Conservation (phyloP, 2,329 filamentous ascomycete genomes). For the Phoma herbarum region DNA sequence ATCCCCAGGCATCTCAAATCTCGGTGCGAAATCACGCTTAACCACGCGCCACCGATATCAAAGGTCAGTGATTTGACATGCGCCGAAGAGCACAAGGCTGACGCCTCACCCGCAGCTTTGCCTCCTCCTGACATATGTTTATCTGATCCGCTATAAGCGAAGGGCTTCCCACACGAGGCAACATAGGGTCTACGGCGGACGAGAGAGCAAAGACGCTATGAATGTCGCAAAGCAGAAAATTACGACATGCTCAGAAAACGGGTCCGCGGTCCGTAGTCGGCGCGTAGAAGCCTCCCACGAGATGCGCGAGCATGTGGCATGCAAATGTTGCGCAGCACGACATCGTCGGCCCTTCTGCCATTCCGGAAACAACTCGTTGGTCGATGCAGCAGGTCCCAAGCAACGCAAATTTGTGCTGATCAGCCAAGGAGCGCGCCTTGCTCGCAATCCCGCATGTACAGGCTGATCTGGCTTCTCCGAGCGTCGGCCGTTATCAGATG, state of each 20-base stretch:
- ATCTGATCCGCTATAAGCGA: constrained; percentile 41
- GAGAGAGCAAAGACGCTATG: neutral
- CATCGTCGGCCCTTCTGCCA: constrained; percentile 21
- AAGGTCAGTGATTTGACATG: neutral
- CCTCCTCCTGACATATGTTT: constrained; percentile 27
- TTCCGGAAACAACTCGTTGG: constrained; percentile 15
- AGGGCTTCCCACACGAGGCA: constrained; percentile 8
- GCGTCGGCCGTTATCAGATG: constrained; percentile 46
- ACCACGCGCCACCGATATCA: constrained; percentile 20
- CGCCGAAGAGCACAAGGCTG: neutral
- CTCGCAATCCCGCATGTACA: neutral
- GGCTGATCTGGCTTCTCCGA: constrained; percentile 30
- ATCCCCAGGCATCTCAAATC: constrained; percentile 7
- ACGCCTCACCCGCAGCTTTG: constrained; percentile 14
- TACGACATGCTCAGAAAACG: neutral
- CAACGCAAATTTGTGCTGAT: constrained; percentile 18
- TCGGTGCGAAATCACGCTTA: neutral
- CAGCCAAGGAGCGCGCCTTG: constrained; percentile 3
- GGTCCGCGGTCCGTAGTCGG: constrained; percentile 19
- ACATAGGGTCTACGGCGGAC: neutral
- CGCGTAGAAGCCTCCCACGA: constrained; percentile 7
- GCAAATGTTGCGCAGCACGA: constrained; percentile 12
- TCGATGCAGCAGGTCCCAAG: constrained; percentile 21
- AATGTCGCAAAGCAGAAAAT: neutral
- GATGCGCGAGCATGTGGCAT: constrained; percentile 16